A percentile compares a stretch with the other conserved stretches of the same genome.
Evolutionary conservation across 192 early-diverging fungal genomes (phyloP).

Genomic region (Funneliformis mosseae): DNA sequence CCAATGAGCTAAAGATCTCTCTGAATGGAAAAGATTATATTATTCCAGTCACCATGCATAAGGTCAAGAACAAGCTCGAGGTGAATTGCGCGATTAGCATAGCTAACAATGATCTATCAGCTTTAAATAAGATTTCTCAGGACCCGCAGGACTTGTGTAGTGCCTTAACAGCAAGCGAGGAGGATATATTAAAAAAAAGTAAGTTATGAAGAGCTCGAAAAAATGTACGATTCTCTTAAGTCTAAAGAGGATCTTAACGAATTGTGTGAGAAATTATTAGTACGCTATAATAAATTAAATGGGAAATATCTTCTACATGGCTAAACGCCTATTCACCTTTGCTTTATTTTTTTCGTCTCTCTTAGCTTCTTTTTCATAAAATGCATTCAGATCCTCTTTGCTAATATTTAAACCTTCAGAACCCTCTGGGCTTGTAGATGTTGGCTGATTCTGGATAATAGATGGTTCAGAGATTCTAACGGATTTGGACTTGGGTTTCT

Average conservation of each 20-base stretch:
- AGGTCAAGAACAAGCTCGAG: too few relatives aligned
- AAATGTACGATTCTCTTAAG: too few relatives aligned
- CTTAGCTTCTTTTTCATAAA: not conserved
- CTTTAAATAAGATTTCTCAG: too few relatives aligned
- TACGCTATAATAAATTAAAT: constrained; percentile 3
- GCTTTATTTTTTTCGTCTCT: not conserved
- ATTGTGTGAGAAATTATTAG: not conserved
- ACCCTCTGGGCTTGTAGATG: not conserved
- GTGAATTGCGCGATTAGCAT: too few relatives aligned
- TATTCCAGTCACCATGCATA: too few relatives aligned
- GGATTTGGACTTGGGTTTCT: not conserved
- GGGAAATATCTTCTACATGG: not conserved
- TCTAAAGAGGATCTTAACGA: not conserved
- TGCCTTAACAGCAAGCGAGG: too few relatives aligned
- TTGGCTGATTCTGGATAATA: not conserved
- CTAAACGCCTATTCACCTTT: not conserved
- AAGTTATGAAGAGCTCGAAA: too few relatives aligned
- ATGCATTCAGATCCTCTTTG: not conserved
- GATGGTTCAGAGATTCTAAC: not conserved
- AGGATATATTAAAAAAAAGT: too few relatives aligned
- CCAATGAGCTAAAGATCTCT: too few relatives aligned
- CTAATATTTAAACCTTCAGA: not conserved
- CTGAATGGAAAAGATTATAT: too few relatives aligned
- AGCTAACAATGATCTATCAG: too few relatives aligned
- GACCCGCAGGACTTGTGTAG: too few relatives aligned